Percentiles rank a stretch among this genome's conserved stretches.
Evolutionary conservation across 2,329 filamentous ascomycete genomes (phyloP).

Genomic region (Fulvia fulva): DNA sequence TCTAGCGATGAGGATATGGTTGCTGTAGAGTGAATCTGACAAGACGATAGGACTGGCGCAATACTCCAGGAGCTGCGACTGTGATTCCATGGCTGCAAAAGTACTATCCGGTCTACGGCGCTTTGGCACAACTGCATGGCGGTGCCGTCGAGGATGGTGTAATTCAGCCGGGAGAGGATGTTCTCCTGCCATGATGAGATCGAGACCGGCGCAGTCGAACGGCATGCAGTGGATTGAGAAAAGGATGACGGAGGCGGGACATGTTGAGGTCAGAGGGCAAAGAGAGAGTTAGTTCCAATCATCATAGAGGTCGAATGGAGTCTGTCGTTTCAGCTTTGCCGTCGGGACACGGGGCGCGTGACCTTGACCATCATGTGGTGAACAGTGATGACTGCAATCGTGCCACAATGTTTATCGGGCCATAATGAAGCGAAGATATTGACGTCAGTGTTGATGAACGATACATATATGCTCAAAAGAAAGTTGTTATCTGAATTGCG

Average conservation of each 20-base stretch:
- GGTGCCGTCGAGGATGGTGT: constrained; percentile 59
- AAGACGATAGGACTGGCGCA: constrained; percentile 49
- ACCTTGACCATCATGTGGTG: neutral
- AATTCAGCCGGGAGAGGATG: constrained; percentile 53
- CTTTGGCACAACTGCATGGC: constrained; percentile 58
- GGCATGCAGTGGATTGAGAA: neutral
- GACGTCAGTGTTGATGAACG: neutral
- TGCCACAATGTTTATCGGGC: neutral
- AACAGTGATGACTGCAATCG: neutral
- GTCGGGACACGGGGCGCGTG: neutral
- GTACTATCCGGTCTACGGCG: constrained; percentile 63
- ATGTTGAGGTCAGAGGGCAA: too few species aligned
- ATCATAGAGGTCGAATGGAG: neutral
- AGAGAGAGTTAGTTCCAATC: too few species aligned
- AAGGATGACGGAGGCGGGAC: too few species aligned
- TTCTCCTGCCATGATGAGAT: constrained; percentile 17
- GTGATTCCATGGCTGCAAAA: constrained; percentile 62
- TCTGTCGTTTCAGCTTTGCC: neutral
- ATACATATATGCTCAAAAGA: neutral
- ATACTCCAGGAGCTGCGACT: constrained; percentile 48
- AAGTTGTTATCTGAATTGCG: too few species aligned
- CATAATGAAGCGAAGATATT: neutral
- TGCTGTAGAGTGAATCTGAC: neutral
- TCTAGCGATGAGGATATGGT: constrained; percentile 42
- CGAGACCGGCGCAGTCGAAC: neutral